Percentiles rank a stretch among this genome's conserved stretches.
Conservation (phyloP, 2,329 filamentous ascomycete species). For the Sporothrix inflata region DNA sequence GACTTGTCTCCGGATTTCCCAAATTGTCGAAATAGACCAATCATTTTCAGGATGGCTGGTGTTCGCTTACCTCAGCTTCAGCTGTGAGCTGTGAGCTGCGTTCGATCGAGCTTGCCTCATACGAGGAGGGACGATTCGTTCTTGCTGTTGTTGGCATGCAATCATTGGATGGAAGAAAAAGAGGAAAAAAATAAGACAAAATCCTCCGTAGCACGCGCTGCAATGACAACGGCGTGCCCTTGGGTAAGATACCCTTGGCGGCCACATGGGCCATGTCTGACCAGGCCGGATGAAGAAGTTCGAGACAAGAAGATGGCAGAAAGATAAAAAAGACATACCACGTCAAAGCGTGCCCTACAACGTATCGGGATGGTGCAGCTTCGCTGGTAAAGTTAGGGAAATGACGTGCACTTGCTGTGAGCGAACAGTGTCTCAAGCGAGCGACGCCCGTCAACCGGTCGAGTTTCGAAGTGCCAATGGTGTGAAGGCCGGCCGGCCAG, state of each 20-base stretch:
- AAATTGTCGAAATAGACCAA: not conserved
- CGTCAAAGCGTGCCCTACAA: not conserved
- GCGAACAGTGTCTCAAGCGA: not conserved
- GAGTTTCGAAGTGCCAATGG: not conserved
- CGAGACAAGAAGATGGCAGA: not conserved
- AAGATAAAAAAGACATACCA: not conserved
- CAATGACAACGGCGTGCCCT: not conserved
- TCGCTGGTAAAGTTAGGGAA: not conserved
- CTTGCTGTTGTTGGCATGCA: not conserved
- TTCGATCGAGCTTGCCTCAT: not conserved
- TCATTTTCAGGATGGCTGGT: not conserved
- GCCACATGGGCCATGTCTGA: not conserved
- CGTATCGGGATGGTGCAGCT: not conserved
- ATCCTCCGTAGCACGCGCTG: not conserved
- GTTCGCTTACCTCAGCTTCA: not conserved
- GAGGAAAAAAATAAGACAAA: not conserved
- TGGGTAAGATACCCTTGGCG: not conserved
- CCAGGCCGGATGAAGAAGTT: not conserved
- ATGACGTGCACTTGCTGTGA: not conserved
- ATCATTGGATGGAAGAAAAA: not conserved
- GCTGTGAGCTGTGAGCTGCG: not conserved
- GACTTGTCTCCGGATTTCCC: slow-evolving; percentile 15
- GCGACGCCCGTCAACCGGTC: not conserved
- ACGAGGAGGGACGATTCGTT: too few relatives aligned
- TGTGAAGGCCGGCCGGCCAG: not conserved